A percentile compares a stretch with the other conserved stretches of the same genome.
Conservation (phyloP, 2,329 filamentous ascomycete genomes). For the Nemania serpens region DNA sequence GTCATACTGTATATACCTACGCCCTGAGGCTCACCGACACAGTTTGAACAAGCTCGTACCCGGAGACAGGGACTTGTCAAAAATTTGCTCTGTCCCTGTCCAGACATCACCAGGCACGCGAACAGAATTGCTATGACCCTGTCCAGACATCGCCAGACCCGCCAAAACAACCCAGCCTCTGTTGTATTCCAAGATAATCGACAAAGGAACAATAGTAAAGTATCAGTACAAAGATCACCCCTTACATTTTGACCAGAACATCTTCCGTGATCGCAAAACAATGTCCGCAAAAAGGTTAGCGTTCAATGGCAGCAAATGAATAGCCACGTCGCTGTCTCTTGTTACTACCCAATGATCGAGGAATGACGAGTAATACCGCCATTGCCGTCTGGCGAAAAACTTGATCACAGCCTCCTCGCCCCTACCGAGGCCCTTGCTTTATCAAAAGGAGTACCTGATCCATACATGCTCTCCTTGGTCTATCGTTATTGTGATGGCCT, state of each 20-base stretch:
- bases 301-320: too few relatives aligned
- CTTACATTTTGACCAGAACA: background rate
- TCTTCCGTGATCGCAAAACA: background rate
- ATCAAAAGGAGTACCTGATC: background rate
- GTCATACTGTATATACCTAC: too few relatives aligned
- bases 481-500: background rate
- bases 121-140: too few relatives aligned
- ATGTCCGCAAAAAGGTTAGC: too few relatives aligned
- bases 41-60: too few relatives aligned
- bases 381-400: background rate
- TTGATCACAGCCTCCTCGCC: background rate
- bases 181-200: background rate
- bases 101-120: too few relatives aligned
- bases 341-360: background rate
- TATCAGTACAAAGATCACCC: background rate
- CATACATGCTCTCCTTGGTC: background rate
- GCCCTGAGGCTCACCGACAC: too few relatives aligned
- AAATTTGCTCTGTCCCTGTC: too few relatives aligned
- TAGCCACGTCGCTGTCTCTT: background rate
- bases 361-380: background rate
- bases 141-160: background rate
- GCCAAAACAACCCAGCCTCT: background rate
- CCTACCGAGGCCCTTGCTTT: background rate
- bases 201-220: background rate
- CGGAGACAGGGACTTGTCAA: too few relatives aligned